Base-by-base conservation (phyloP, 352 stramenopile species). In the Phytophthora vignae region DNA sequence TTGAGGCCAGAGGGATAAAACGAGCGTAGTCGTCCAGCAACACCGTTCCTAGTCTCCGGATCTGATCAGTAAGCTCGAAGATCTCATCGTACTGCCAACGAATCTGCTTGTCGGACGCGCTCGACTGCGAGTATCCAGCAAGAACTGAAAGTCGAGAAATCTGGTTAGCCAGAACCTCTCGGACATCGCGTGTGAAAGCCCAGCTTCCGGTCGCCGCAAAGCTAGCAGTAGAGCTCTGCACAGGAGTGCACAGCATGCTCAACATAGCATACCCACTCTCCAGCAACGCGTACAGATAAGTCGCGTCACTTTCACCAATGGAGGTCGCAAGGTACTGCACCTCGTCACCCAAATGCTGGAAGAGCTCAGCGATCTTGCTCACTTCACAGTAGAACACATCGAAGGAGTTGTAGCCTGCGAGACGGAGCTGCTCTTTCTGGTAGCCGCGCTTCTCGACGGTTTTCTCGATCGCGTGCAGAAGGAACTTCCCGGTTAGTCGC, bases 301-400 rank as follows among this genome's bases (percentile, higher is more conserved):
- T 79, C 15, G 76, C 60, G 66, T 91, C 85, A 14, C 79, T 88
- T 70, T 93, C 84, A 15, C 85, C 83, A 48, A 88, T 82, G 31
- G 85, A 82, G 2, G 77, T 80, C 14, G 74, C 74, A 17, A 92
- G 61, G n/a, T 76, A 66, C 54, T 90, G 68, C 21, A 94, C 75
- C 64, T 93, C 86, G 1, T 77, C 66, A 29, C 74, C 78, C n/a
- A 96, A 70, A 21, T 69, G 60, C 38, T 76, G 60, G 38, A 95
- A 94, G 4, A 96, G 58, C 50, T 95, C 88, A 3, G 77, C 59
- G 33, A 96, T 76, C 50, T 92, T 93, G 74, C 82, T 95, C 27
- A 95, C 85, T 78, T 96, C 90, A 54, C 84, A 94, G 57, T 94
- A 96, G 50, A 96, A 96, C 19, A 95, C 87, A 73, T 96, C 90